These are phyloP conservation scores for Neurospora sp. DNA, from an alignment of 495 filamentous ascomycete species.

Conservation along the genomic window DNA sequence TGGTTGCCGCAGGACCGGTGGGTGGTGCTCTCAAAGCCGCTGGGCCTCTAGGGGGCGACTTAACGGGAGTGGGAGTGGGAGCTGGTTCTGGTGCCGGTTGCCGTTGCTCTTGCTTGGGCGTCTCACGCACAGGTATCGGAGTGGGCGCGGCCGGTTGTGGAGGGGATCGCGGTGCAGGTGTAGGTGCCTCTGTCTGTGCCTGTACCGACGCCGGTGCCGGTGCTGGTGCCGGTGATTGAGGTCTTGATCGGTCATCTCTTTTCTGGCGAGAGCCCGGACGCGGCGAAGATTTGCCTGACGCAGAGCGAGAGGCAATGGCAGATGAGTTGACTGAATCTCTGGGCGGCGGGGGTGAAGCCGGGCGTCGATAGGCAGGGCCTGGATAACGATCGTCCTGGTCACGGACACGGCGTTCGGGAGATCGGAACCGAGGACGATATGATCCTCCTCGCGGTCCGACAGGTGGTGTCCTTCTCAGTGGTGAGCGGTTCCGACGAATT, in stretches of 20 bases:
- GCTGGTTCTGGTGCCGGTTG: constrained; percentile 13
- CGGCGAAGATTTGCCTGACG: constrained; percentile 33
- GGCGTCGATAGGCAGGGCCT: constrained; percentile 26
- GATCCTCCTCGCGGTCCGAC: constrained; percentile 20
- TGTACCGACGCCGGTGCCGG: constrained; percentile 1
- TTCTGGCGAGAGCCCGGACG: constrained; percentile 27
- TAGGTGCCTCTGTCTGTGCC: constrained; percentile 4
- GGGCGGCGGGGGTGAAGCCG: constrained; percentile 21
- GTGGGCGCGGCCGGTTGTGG: constrained; percentile 10
- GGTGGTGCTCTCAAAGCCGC: constrained; percentile 37
- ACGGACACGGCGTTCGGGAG: constrained; percentile 33
- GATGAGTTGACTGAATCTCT: constrained; percentile 35
- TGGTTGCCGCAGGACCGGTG: constrained; percentile 33
- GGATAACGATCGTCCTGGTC: constrained; percentile 34
- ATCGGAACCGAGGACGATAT: constrained; percentile 35
- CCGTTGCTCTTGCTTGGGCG: constrained; percentile 16
- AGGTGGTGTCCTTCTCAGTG: constrained; percentile 29
- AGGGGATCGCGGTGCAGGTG: constrained; percentile 14
- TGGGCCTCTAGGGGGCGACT: constrained; percentile 37
- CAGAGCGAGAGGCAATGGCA: constrained; percentile 32
- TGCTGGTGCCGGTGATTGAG: constrained; percentile 26
- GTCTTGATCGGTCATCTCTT: constrained; percentile 33
- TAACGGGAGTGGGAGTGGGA: constrained; percentile 11
- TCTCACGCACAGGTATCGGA: constrained; percentile 13
- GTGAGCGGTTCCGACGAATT: constrained; percentile 27